Base-by-base conservation (phyloP, 2,329 filamentous ascomycete genomes). In the Talaromyces albobiverticillius region DNA sequence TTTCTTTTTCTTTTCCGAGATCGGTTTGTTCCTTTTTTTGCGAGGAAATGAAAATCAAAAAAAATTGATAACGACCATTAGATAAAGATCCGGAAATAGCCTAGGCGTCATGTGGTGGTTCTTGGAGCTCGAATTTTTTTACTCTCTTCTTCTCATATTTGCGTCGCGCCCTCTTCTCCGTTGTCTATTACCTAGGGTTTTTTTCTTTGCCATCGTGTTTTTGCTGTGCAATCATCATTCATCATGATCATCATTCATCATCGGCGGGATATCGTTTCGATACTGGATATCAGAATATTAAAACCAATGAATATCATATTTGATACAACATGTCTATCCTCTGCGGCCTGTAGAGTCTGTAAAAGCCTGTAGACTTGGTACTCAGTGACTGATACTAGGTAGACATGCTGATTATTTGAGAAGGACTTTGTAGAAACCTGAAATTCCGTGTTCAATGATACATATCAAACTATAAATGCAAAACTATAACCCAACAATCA, bases 1-100 rank as follows among this genome's bases (percentile, higher is more conserved):
- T 63, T 61, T 59, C 57, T 59, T 45, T 54, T 57, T 59, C 31
- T 46, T 23, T 32, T 22, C 9, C 29, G 56, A 56, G 58, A 53
- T 55, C 59, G 59, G 64, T 63, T 60, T 59, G 57, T 61, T 56
- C 53, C 51, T 59, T 58, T 59, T 54, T 41, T 40, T 41, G 36
- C 34, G 40, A 50, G 22, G 32, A 50, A 49, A 13, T 34, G 34
- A 51, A 43, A 26, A 18, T 4, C 34, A 40, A 46, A 41, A 25
- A 38, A 46, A 25, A 22, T 42, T 41, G 42, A 38, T 41, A 46
- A 22, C 18, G 53, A 55, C 48, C 42, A 55, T 55, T 46, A 55
- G 53, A 55, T 51, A 31, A 42, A 51, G 53, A 51, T 51, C 53
- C 40, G 48, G 49, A 50, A 50, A 26, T 43, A 55, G 53, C 48